These are phyloP conservation scores for Beauveria rudraprayagi DNA, from an alignment of 2,329 filamentous ascomycete genomes.

Conservation along the genomic window DNA sequence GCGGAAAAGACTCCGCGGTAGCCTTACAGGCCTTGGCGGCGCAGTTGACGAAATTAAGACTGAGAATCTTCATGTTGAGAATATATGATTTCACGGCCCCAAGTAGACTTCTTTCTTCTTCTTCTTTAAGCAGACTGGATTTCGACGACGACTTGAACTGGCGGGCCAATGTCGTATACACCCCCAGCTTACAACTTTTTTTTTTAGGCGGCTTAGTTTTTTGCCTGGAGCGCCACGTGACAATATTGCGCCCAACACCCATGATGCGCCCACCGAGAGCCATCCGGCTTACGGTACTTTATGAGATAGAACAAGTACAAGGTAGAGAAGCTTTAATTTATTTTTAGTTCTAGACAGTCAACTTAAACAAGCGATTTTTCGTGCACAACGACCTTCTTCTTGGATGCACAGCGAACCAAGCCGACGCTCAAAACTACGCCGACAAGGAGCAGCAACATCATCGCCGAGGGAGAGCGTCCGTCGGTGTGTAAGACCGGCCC, in stretches of 20 bases:
- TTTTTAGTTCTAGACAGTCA: neutral
- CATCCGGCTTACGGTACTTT: neutral
- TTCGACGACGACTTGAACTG: neutral
- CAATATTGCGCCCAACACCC: neutral
- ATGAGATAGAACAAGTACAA: neutral
- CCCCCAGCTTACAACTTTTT: slow-evolving; percentile 24
- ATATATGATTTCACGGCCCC: neutral
- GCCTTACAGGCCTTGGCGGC: slow-evolving; percentile 92
- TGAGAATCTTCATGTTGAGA: slow-evolving; percentile 77
- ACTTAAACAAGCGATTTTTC: slow-evolving; percentile 11
- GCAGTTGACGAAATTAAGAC: slow-evolving; percentile 93
- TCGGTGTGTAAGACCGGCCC: neutral
- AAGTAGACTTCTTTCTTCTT: too few species aligned
- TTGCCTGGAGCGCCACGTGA: slow-evolving; percentile 23
- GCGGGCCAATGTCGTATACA: slow-evolving; percentile 7
- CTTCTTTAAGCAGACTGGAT: neutral
- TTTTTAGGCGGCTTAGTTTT: slow-evolving; percentile 14
- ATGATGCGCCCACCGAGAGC: neutral
- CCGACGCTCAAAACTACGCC: slow-evolving; percentile 32
- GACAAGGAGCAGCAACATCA: slow-evolving; percentile 25
- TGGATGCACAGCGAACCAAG: neutral
- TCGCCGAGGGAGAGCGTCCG: neutral
- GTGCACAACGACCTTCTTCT: slow-evolving; percentile 5
- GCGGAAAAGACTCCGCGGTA: slow-evolving; percentile 69
- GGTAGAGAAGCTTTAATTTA: neutral